Evolutionary conservation across 2,329 filamentous ascomycete species (phyloP), one percentile per base, ranked within the genome.

Genomic region (Diaporthe sp.): DNA sequence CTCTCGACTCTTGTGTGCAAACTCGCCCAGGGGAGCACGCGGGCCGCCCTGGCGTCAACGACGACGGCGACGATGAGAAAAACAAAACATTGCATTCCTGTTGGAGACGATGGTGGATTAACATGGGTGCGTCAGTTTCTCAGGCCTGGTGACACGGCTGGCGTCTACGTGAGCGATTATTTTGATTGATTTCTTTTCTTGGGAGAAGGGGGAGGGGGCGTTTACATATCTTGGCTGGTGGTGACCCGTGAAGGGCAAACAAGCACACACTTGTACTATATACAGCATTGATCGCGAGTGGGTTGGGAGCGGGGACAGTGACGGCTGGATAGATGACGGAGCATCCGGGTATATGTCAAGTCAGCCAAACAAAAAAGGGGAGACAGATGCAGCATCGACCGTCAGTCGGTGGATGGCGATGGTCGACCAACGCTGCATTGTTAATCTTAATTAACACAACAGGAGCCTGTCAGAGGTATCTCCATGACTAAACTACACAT

Each of bases 401-500:
- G 12, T 39, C 31, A 37, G 17, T 28, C 28, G 9, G 7, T 68
- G 42, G 4, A 25, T 19, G 46, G 28, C 6, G 19, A 25, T n/a
- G 62, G 44, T 37, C 25, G 62, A 34, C 44, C 62, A 34, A 31
- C 19, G 44, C 62, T 51, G 44, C 46, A 51, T 39, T 37, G 62
- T 49, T 68, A 68, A 49, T 68, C 44, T 68, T 68, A 68, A 68
- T 68, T 37, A 13, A 68, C 44, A 68, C 17, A 51, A 68, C 44
- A 25, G 42, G 42, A 49, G 61, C 44, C 61, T 49, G 42, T 49
- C 42, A 34, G 61, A 67, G 44, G 61, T 46, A 34, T 34, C 28
- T 49, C 19, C 17, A 49, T 8, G 22, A 19, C 31, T 34, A 34
- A 42, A 61, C 28, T 13, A 25, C 10, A 28, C 22, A 15, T 15